phyloP scores from a whole-genome alignment of 768 basidiomycete genomes.

The Clitopilus hobsonii region DNA sequence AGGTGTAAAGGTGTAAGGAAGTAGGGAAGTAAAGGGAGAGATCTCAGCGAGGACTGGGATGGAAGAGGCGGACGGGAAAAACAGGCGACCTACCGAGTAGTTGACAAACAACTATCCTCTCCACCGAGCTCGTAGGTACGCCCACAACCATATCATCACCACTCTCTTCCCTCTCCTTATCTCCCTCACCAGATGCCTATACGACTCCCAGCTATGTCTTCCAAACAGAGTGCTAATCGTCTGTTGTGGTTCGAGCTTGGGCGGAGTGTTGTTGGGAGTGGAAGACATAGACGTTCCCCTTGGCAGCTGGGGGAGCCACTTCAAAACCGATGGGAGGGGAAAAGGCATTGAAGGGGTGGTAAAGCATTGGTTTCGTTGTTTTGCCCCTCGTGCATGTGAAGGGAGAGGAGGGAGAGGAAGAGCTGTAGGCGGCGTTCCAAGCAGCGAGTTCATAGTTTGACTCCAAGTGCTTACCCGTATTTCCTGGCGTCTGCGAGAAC shows the following conservation, averaged over 20 bases:
- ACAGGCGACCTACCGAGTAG: slow-evolving; percentile 75
- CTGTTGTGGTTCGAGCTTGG: slow-evolving; percentile 6
- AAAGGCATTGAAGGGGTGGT: background rate
- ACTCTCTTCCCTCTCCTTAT: slow-evolving; percentile 36
- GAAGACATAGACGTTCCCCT: too few relatives aligned
- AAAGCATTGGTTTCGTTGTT: slow-evolving; percentile 14
- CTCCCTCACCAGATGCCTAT: slow-evolving; percentile 53
- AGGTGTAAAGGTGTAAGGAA: too few relatives aligned
- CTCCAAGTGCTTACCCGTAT: slow-evolving; percentile 72
- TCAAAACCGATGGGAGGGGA: too few relatives aligned
- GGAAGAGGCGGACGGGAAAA: background rate
- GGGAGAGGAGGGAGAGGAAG: background rate
- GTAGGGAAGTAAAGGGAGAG: too few relatives aligned
- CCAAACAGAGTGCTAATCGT: slow-evolving; percentile 72
- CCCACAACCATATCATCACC: slow-evolving; percentile 18
- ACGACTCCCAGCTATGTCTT: slow-evolving; percentile 80
- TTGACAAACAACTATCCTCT: slow-evolving; percentile 73
- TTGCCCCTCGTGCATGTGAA: background rate
- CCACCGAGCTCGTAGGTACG: slow-evolving; percentile 50
- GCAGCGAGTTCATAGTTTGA: slow-evolving; percentile 76
- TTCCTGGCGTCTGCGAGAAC: slow-evolving; percentile 61
- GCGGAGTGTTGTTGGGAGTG: too few relatives aligned
- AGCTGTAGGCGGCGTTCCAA: slow-evolving; percentile 20
- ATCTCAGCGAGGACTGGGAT: slow-evolving; percentile 1
- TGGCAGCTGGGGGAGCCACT: too few relatives aligned